Evolutionary conservation across 108 stramenopile genomes (phyloP).

Genomic region (Schizochytrium sp.): DNA sequence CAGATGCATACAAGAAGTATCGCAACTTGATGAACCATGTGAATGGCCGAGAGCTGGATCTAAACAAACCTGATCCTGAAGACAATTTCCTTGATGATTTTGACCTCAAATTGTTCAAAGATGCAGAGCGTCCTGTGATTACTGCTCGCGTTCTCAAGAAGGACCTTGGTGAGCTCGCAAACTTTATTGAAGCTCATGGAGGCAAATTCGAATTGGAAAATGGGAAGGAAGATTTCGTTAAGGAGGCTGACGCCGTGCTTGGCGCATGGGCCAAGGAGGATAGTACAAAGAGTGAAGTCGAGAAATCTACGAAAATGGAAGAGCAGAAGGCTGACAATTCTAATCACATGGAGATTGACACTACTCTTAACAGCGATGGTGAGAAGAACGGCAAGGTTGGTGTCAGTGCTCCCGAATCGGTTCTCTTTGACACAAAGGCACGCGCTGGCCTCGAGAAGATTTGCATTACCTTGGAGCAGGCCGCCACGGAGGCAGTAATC

Average conservation of each 20-base stretch:
- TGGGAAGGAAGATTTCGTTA: slow-evolving; percentile 17
- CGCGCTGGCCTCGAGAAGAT: background rate
- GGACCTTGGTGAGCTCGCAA: slow-evolving; percentile 48
- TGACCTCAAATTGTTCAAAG: slow-evolving; percentile 52
- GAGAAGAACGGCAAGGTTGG: background rate
- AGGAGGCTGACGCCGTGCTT: background rate
- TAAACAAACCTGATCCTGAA: background rate
- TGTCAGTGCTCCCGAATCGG: background rate
- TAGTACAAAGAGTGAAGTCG: background rate
- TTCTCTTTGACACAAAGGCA: background rate
- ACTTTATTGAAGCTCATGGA: slow-evolving; percentile 6
- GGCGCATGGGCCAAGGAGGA: background rate
- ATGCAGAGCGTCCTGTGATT: background rate
- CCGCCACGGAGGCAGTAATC: slow-evolving; percentile 47
- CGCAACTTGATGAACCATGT: slow-evolving; percentile 48
- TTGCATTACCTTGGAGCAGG: slow-evolving; percentile 44
- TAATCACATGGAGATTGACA: too few relatives aligned
- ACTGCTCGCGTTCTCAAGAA: slow-evolving; percentile 45
- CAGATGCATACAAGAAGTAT: slow-evolving; percentile 21
- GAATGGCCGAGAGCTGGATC: slow-evolving; percentile 31
- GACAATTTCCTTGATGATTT: slow-evolving; percentile 18
- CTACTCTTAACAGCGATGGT: background rate
- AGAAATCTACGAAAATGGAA: background rate
- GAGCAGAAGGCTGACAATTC: background rate
- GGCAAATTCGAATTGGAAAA: slow-evolving; percentile 35